Percentiles rank a stretch among this genome's conserved stretches.
Conservation (phyloP, 257 asterid species). For the Rehmannia glutinosa region DNA sequence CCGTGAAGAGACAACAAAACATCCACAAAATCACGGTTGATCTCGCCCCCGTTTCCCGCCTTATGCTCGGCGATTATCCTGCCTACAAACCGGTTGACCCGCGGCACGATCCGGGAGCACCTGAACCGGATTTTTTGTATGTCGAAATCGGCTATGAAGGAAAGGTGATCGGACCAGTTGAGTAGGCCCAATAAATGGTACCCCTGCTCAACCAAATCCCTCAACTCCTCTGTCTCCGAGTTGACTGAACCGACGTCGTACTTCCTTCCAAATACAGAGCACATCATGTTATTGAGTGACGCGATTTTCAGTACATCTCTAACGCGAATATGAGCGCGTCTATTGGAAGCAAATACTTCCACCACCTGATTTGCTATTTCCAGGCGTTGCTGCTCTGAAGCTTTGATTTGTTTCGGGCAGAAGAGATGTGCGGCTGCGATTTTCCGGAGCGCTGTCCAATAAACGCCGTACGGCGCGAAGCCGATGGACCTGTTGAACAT, state of each 20-base stretch:
- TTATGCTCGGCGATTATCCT: conserved; percentile 45
- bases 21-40: conserved; percentile 47
- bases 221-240: conserved; percentile 37
- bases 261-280: conserved; percentile 53
- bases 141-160: conserved; percentile 61
- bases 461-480: conserved; percentile 74
- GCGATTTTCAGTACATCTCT: conserved; percentile 59
- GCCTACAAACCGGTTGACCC: conserved; percentile 57
- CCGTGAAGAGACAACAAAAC: conserved; percentile 61
- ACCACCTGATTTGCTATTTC: conserved; percentile 46
- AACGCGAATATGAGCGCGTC: conserved; percentile 28
- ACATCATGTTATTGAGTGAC: conserved; percentile 74
- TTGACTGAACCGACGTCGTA: conserved; percentile 30
- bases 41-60: conserved; percentile 8
- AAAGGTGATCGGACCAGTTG: conserved; percentile 78
- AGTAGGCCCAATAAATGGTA: conserved; percentile 50
- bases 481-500: conserved; percentile 86
- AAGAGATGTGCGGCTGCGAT: conserved; percentile 62
- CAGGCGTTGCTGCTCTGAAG: conserved; percentile 46
- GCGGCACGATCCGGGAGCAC: conserved; percentile 61
- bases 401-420: conserved; percentile 53
- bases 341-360: not conserved
- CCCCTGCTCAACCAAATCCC: conserved; percentile 61
- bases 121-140: conserved; percentile 51
- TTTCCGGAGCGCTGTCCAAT: conserved; percentile 67